A percentile compares a stretch with the other conserved stretches of the same genome.
Evolutionary conservation across 2,329 filamentous ascomycete genomes (phyloP).

Genomic region (Curvularia sp.): DNA sequence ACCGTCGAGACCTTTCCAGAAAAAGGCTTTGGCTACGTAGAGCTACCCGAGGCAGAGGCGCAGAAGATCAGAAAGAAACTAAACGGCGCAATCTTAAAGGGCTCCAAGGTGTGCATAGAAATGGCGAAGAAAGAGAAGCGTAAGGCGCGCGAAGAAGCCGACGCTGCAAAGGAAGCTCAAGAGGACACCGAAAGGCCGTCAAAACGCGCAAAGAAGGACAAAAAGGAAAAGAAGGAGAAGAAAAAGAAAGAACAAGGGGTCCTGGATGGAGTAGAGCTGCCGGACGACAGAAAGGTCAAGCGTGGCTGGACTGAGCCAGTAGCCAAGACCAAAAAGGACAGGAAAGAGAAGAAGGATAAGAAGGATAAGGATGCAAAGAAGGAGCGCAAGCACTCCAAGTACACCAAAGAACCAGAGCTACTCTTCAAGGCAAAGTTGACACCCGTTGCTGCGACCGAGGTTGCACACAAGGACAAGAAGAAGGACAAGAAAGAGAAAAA

Average conservation of each 20-base stretch:
- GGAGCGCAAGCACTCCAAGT: constrained; percentile 73
- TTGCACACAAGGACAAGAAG: constrained; percentile 52
- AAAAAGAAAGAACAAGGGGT: constrained; percentile 60
- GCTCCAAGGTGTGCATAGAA: constrained; percentile 83
- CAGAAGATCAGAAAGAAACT: constrained; percentile 92
- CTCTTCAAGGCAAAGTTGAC: constrained; percentile 82
- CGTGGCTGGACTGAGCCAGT: constrained; percentile 83
- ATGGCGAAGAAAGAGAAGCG: constrained; percentile 73
- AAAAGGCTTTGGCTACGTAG: constrained; percentile 86
- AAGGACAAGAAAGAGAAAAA: constrained; percentile 65
- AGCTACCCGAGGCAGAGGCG: constrained; percentile 80
- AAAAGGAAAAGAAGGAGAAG: constrained; percentile 53
- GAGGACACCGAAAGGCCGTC: constrained; percentile 59
- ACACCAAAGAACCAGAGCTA: constrained; percentile 80
- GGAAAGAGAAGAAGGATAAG: constrained; percentile 56
- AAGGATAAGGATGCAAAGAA: constrained; percentile 61
- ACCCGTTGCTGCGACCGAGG: constrained; percentile 48
- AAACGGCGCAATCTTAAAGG: constrained; percentile 84
- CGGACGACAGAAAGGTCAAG: constrained; percentile 79
- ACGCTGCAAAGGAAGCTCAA: constrained; percentile 46
- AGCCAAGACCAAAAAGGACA: constrained; percentile 55
- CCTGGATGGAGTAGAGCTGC: constrained; percentile 74
- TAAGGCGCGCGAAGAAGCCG: constrained; percentile 48
- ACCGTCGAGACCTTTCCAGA: constrained; percentile 86
- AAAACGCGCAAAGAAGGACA: constrained; percentile 56